Evolutionary conservation across 1,284 basidiomycete genomes (phyloP).

Genomic region (Ceratobasidium sp.): DNA sequence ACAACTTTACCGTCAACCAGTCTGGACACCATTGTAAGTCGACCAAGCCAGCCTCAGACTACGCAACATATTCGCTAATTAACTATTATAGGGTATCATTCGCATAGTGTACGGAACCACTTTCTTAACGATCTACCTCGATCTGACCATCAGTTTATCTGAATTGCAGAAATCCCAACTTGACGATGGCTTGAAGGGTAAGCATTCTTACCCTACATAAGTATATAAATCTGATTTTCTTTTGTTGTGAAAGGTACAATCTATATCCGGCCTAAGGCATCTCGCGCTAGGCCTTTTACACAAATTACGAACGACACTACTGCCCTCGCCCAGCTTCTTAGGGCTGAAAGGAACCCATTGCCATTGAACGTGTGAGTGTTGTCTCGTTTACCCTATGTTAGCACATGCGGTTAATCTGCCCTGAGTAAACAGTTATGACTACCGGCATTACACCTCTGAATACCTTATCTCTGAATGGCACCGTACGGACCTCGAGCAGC

Average conservation of each 20-base stretch:
- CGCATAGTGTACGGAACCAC: conserved; percentile 13
- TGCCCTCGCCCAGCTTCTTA: conserved; percentile 24
- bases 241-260: conserved; percentile 8
- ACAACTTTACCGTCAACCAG: conserved; percentile 33
- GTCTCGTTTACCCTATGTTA: background rate
- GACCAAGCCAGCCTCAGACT: background rate
- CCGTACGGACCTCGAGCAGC: conserved; percentile 38
- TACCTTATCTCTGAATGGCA: conserved; percentile 34
- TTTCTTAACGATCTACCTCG: background rate
- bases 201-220: background rate
- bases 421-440: conserved; percentile 17
- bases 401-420: background rate
- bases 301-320: conserved; percentile 35
- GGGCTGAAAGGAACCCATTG: conserved; percentile 35
- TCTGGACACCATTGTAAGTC: conserved; percentile 20
- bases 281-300: conserved; percentile 17
- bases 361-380: conserved; percentile 14
- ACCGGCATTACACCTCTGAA: conserved; percentile 43
- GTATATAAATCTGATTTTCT: background rate
- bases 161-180: conserved; percentile 22
- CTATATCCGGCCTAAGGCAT: conserved; percentile 27
- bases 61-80: background rate
- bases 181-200: conserved; percentile 36
- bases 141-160: background rate
- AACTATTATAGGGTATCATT: conserved; percentile 18